phyloP scores from a whole-genome alignment of 2,329 filamentous ascomycete species.

The Fusarium dimerum region DNA sequence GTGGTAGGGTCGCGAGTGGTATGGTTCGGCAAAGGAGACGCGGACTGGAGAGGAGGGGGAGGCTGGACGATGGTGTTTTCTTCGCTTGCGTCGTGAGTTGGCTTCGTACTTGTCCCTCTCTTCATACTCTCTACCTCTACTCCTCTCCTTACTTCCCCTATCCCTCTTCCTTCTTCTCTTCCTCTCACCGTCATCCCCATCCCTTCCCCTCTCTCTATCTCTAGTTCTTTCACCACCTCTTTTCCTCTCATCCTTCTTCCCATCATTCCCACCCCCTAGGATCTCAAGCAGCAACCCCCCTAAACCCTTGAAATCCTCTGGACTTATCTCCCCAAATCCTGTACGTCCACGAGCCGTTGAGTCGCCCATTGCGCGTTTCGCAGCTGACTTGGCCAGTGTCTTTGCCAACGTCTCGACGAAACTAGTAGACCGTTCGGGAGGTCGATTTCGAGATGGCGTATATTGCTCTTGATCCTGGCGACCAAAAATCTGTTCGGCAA shows the following conservation, averaged over 20 bases:
- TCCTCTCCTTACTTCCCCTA: constrained; percentile 13
- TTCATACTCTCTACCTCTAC: constrained; percentile 9
- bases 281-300: constrained; percentile 27
- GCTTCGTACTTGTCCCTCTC: constrained; percentile 16
- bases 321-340: constrained; percentile 16
- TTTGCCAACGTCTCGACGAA: constrained; percentile 27
- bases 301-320: constrained; percentile 23
- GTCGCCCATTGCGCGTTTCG: constrained; percentile 23
- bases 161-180: constrained; percentile 5
- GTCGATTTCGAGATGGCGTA: constrained; percentile 7
- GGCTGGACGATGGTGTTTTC: constrained; percentile 6
- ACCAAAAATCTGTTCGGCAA: constrained; percentile 26
- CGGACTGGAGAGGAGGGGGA: not conserved
- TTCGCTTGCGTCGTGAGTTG: constrained; percentile 20
- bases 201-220: constrained; percentile 8
- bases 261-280: constrained; percentile 15
- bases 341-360: constrained; percentile 10
- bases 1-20: not conserved
- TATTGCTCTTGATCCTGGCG: constrained; percentile 9
- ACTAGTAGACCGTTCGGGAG: constrained; percentile 14
- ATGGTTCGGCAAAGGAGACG: constrained; percentile 28
- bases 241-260: constrained; percentile 5
- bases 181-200: constrained; percentile 2
- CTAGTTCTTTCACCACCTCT: constrained; percentile 15
- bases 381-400: constrained; percentile 25